phyloP scores from a whole-genome alignment of 106 monocot species.

The Dendrobium officinale region DNA sequence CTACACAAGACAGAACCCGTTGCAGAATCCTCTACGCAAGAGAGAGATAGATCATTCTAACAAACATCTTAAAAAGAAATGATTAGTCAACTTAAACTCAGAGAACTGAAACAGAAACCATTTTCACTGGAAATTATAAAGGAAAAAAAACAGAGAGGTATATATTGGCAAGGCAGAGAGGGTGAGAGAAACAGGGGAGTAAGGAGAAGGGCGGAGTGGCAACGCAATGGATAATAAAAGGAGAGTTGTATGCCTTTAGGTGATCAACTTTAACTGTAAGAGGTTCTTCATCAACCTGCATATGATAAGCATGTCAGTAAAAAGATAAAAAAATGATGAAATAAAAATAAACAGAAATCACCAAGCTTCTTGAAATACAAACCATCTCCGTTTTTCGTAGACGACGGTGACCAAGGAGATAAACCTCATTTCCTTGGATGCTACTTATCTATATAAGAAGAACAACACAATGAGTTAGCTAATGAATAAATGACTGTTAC shows the following conservation, averaged over 20 bases:
- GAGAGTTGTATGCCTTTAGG: slow-evolving; percentile 52
- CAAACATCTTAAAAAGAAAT: not conserved
- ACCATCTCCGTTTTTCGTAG: slow-evolving; percentile 89
- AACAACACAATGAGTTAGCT: slow-evolving; percentile 6
- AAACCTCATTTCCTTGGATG: slow-evolving; percentile 81
- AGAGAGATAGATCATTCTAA: not conserved
- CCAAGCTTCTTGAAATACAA: not conserved
- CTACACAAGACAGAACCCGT: not conserved
- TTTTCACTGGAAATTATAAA: not conserved
- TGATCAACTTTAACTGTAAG: slow-evolving; percentile 98
- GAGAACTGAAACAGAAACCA: not conserved
- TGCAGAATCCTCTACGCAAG: too few species aligned
- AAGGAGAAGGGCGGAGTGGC: not conserved
- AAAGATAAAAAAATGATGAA: slow-evolving; percentile 2
- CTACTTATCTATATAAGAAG: slow-evolving; percentile 58
- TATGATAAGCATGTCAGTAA: not conserved
- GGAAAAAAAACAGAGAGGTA: not conserved
- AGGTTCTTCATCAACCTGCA: slow-evolving; percentile 91
- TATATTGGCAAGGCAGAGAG: not conserved
- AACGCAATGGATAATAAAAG: not conserved
- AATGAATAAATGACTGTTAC: not conserved
- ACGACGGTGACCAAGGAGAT: slow-evolving; percentile 84
- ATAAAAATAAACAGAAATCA: not conserved
- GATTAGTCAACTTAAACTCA: not conserved
- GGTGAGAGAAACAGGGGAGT: too few species aligned